Conservation (phyloP, 2,329 filamentous ascomycete genomes). For the Mycosphaerella sp. region DNA sequence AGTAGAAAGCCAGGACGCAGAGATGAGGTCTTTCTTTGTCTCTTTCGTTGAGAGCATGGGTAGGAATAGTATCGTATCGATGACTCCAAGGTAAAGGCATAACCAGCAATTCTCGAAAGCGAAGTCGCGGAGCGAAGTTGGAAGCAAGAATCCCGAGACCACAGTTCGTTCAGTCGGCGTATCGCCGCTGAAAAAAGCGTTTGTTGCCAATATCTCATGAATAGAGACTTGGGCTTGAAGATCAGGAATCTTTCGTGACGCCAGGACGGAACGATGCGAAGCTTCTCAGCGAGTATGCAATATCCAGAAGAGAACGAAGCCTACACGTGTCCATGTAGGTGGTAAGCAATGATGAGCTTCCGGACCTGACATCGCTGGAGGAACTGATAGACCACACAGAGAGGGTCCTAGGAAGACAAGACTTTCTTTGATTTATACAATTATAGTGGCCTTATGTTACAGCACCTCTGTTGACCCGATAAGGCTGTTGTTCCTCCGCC, state of each 20-base stretch:
- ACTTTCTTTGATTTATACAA: neutral
- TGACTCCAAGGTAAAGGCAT: neutral
- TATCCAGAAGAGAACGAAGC: neutral
- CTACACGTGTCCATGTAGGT: neutral
- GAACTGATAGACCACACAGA: neutral
- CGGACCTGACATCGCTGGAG: neutral
- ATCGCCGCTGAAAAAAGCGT: no score
- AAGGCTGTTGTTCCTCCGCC: conserved; percentile 23
- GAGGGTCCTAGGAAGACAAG: neutral
- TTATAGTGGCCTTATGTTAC: conserved; percentile 4
- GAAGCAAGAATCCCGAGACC: no score
- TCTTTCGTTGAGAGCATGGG: neutral
- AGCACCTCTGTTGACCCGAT: neutral
- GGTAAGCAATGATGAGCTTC: neutral
- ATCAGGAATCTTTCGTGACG: no score
- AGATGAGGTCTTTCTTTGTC: neutral
- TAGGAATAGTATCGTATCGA: neutral
- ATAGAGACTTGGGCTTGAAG: no score
- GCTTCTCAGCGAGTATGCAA: neutral
- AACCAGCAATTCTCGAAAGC: no score
- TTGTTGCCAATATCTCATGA: no score
- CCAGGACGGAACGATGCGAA: no score
- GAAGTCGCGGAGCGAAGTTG: no score
- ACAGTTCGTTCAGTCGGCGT: no score
- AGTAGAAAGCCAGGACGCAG: neutral